Conservation (phyloP, 1,139 yeast genomes). For the Hansenula anomala region DNA sequence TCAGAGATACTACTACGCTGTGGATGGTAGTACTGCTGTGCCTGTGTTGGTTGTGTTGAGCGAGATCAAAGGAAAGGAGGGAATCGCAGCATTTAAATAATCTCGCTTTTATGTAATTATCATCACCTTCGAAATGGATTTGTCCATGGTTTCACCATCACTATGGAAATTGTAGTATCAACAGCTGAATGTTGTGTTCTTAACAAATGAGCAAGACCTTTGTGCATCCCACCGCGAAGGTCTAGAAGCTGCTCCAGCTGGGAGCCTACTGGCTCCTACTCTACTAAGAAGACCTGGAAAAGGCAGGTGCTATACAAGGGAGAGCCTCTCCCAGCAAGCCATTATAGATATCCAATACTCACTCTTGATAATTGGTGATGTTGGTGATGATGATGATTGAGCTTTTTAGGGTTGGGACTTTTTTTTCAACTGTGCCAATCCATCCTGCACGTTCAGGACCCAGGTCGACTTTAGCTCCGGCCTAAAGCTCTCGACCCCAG, state of each 20-base stretch:
- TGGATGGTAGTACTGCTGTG: too few relatives aligned
- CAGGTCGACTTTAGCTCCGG: neutral
- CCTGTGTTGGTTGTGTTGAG: neutral
- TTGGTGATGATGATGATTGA: too few relatives aligned
- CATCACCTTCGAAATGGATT: constrained; percentile 3
- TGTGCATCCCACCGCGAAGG: neutral
- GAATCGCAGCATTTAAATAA: constrained; percentile 1
- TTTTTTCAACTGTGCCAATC: constrained; percentile 1
- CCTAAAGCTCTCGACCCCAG: neutral
- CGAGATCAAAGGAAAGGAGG: neutral
- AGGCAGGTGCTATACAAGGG: too few relatives aligned
- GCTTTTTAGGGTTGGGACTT: too few relatives aligned
- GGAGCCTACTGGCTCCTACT: too few relatives aligned
- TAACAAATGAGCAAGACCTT: constrained; percentile 4
- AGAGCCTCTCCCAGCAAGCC: too few relatives aligned
- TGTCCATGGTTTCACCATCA: constrained; percentile 4
- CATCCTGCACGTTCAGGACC: neutral
- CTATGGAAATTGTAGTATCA: constrained; percentile 5
- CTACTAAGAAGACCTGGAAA: too few relatives aligned
- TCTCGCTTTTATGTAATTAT: constrained; percentile 2
- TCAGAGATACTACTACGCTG: too few relatives aligned
- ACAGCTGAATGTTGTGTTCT: constrained; percentile 3
- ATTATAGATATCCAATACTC: too few relatives aligned
- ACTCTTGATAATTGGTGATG: too few relatives aligned
- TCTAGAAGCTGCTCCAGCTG: too few relatives aligned